Conservation (phyloP, 1,284 basidiomycete species). For the Albatrellus sp. region DNA sequence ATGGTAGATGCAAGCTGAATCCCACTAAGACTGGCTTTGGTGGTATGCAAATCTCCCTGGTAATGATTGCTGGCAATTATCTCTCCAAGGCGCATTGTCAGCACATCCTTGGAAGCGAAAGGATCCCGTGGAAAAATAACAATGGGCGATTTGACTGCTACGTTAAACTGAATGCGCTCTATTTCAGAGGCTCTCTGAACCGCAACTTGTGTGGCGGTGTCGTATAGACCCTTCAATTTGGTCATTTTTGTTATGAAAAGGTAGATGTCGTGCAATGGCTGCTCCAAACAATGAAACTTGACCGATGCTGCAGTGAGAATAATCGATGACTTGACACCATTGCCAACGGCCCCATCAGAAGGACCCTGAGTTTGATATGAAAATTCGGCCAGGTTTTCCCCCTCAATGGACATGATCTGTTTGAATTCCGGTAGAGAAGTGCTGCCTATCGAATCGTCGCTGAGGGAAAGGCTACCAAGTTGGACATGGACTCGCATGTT, state of each 20-base stretch:
- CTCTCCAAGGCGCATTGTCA: conserved; percentile 84
- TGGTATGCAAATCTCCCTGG: conserved; percentile 47
- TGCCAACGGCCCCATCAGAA: conserved; percentile 44
- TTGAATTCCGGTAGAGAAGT: conserved; percentile 64
- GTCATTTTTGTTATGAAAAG: conserved; percentile 83
- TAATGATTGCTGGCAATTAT: conserved; percentile 78
- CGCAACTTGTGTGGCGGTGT: conserved; percentile 89
- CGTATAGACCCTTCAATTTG: conserved; percentile 87
- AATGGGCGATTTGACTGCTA: conserved; percentile 89
- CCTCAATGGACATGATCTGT: conserved; percentile 88
- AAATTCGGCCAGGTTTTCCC: conserved; percentile 92
- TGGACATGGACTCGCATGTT: conserved; percentile 77
- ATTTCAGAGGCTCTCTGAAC: conserved; percentile 86
- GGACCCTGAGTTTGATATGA: conserved; percentile 90
- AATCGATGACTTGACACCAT: conserved; percentile 81
- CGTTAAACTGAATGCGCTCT: conserved; percentile 83
- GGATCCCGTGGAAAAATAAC: conserved; percentile 78
- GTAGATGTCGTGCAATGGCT: conserved; percentile 79
- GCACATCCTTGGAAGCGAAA: conserved; percentile 47
- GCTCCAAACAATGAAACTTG: conserved; percentile 82
- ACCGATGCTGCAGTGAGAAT: conserved; percentile 85
- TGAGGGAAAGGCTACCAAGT: conserved; percentile 77
- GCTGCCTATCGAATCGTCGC: conserved; percentile 59
- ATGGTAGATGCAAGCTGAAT: conserved; percentile 76
- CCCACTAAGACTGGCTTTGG: conserved; percentile 73